These are phyloP conservation scores for Dendrothele bispora DNA, from an alignment of 768 basidiomycete genomes.

Conservation along the genomic window DNA sequence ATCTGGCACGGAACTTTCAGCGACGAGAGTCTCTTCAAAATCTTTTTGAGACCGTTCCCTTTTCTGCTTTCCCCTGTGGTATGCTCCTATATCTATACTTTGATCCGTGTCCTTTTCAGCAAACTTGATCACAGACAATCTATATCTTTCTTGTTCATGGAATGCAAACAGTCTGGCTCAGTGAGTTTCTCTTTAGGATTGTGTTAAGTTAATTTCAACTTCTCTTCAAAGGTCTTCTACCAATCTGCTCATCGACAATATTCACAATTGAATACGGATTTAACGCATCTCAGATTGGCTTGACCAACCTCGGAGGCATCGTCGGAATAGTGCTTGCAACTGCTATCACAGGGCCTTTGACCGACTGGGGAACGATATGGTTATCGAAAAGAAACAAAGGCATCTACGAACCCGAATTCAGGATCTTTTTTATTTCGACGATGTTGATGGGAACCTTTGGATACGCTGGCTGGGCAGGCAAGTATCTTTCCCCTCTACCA, in stretches of 20 bases:
- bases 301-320: conserved; percentile 43
- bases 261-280: conserved; percentile 45
- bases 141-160: conserved; percentile 39
- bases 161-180: conserved; percentile 46
- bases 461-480: conserved; percentile 45
- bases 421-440: conserved; percentile 38
- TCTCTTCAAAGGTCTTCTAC: conserved; percentile 32
- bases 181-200: conserved; percentile 19
- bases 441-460: conserved; percentile 46
- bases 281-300: conserved; percentile 39
- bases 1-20: conserved; percentile 39
- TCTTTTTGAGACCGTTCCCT: conserved; percentile 42
- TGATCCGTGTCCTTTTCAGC: neutral
- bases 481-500: neutral
- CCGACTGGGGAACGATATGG: conserved; percentile 43
- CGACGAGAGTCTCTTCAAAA: conserved; percentile 30
- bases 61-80: conserved; percentile 43
- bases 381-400: conserved; percentile 43
- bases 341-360: conserved; percentile 36
- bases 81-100: conserved; percentile 9
- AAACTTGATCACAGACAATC: conserved; percentile 25
- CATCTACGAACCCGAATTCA: conserved; percentile 47
- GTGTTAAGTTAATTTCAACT: neutral
- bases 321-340: conserved; percentile 41
- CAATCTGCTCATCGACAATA: conserved; percentile 44